Conservation (phyloP, 2,329 filamentous ascomycete species). For the Claviceps spartinae region DNA sequence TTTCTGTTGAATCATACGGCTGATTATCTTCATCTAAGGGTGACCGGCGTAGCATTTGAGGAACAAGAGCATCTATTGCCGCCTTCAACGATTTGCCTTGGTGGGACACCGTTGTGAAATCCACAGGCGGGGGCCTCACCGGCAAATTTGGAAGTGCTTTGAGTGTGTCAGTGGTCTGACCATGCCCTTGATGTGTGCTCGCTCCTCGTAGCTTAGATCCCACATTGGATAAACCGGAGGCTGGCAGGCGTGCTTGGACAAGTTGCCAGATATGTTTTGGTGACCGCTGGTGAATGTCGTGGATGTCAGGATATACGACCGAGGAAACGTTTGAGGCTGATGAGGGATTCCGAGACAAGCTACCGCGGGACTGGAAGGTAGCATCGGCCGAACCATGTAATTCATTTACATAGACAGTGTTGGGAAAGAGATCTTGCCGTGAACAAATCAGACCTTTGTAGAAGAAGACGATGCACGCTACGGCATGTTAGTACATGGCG, state of each 20-base stretch:
- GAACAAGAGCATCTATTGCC: conserved; percentile 6
- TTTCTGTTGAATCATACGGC: background rate
- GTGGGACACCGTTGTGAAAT: background rate
- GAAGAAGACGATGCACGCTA: conserved; percentile 14
- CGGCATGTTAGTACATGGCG: conserved; percentile 12
- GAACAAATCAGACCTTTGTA: conserved; percentile 9
- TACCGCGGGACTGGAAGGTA: background rate
- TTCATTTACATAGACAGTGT: background rate
- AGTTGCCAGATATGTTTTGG: conserved; percentile 24
- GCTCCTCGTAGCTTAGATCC: background rate
- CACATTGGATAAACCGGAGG: background rate
- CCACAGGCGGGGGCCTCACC: background rate
- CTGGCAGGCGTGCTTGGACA: background rate
- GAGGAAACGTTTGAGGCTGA: conserved; percentile 29
- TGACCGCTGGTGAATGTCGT: conserved; percentile 35
- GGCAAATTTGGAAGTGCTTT: background rate
- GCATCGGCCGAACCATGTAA: conserved; percentile 1
- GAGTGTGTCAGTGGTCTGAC: background rate
- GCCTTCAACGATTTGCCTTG: background rate
- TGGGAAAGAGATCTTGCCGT: conserved; percentile 1
- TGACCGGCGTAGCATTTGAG: conserved; percentile 4
- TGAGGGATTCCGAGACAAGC: conserved; percentile 10
- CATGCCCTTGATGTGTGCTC: background rate
- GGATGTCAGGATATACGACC: conserved; percentile 9
- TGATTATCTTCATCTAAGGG: background rate